A percentile compares a stretch with the other conserved stretches of the same genome.
Evolutionary conservation across 257 asterid species (phyloP).

Genomic region (Solanum boliviense): DNA sequence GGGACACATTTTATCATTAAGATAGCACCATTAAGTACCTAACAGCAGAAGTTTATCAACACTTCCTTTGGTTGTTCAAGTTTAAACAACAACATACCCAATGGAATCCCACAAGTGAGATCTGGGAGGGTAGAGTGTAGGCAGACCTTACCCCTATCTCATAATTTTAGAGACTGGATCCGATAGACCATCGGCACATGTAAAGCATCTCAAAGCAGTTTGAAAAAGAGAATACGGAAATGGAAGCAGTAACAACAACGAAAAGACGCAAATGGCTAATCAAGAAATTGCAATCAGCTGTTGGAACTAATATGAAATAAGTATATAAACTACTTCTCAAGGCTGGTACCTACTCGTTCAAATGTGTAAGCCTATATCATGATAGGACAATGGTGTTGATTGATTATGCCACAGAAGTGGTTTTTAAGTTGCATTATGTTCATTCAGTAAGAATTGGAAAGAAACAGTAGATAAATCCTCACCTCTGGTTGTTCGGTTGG

Average conservation of each 20-base stretch:
- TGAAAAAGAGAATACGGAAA: neutral
- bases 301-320: neutral
- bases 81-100: neutral
- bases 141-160: neutral
- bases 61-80: neutral
- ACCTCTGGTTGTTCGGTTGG: conserved; percentile 43
- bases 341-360: neutral
- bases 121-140: neutral
- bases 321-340: neutral
- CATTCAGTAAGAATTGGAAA: neutral
- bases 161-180: neutral
- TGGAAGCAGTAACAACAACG: neutral
- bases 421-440: neutral
- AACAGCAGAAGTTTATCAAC: neutral
- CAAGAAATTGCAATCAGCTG: neutral
- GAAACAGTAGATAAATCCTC: neutral
- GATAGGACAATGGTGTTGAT: neutral
- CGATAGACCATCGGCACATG: neutral
- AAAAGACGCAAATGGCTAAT: neutral
- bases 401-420: neutral
- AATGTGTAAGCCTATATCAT: neutral
- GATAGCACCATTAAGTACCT: neutral
- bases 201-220: neutral
- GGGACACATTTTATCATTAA: neutral
- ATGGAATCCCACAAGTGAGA: neutral